A percentile compares a stretch with the other conserved stretches of the same genome.
phyloP scores from a whole-genome alignment of 2,329 filamentous ascomycete genomes.

The Trichoderma arundinaceum region DNA sequence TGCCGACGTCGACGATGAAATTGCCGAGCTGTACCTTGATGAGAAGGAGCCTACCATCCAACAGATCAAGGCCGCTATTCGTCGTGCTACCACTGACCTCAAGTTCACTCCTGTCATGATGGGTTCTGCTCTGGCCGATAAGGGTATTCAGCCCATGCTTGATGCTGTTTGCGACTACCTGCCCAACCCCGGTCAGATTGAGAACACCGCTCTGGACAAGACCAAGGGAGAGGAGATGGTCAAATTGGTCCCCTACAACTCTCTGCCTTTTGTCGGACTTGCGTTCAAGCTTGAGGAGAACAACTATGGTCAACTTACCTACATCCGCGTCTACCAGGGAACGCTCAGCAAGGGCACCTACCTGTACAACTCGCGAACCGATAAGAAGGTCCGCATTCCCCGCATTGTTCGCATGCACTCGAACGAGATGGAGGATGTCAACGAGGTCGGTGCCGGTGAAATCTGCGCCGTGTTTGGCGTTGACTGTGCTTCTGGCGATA shows the following conservation, averaged over 20 bases:
- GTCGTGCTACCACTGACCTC: constrained; percentile 82
- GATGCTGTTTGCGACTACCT: constrained; percentile 96
- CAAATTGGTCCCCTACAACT: constrained; percentile 90
- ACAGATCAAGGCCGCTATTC: constrained; percentile 92
- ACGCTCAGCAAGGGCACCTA: constrained; percentile 85
- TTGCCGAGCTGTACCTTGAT: constrained; percentile 91
- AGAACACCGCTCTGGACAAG: constrained; percentile 87
- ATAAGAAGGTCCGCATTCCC: constrained; percentile 95
- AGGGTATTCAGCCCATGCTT: constrained; percentile 93
- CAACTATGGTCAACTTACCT: constrained; percentile 97
- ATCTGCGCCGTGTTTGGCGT: constrained; percentile 99
- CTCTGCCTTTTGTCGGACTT: constrained; percentile 89
- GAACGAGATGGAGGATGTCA: constrained; percentile 98
- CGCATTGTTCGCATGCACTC: constrained; percentile 99
- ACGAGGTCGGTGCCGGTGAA: constrained; percentile 91
- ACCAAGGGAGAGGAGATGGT: constrained; percentile 78
- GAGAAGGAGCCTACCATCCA: constrained; percentile 77
- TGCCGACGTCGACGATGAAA: constrained; percentile 97
- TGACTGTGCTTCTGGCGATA: constrained; percentile 96
- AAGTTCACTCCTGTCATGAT: constrained; percentile 97
- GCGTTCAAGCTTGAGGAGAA: constrained; percentile 99
- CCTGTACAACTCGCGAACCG: constrained; percentile 90
- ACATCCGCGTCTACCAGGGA: constrained; percentile 98
- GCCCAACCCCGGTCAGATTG: constrained; percentile 86
- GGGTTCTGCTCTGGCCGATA: constrained; percentile 94